phyloP scores from a whole-genome alignment of 225 moss, liverwort and hornwort species.

The Sphagnum contortum region DNA sequence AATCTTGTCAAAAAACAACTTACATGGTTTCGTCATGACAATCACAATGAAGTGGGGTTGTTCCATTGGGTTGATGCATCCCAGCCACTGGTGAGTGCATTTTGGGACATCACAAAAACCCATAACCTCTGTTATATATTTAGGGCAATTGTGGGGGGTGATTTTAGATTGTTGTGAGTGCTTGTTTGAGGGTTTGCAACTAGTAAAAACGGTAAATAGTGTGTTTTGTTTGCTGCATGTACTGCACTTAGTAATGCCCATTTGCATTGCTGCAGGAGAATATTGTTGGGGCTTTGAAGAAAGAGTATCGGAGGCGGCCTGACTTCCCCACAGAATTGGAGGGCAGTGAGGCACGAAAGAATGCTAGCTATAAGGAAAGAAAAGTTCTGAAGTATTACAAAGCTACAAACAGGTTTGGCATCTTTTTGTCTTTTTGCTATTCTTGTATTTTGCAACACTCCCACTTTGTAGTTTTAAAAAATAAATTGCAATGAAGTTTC shows the following conservation, averaged over 20 bases:
- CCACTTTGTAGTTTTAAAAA: not conserved
- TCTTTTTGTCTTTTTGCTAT: not conserved
- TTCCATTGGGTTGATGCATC: constrained; percentile 77
- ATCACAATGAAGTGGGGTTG: constrained; percentile 32
- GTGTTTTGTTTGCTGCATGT: not conserved
- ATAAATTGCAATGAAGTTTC: too few relatives aligned
- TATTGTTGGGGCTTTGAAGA: constrained; percentile 48
- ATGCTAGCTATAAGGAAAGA: constrained; percentile 37
- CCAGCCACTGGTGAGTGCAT: constrained; percentile 39
- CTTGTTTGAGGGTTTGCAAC: not conserved
- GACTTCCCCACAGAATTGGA: constrained; percentile 27
- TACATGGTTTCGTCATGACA: constrained; percentile 74
- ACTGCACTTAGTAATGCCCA: not conserved
- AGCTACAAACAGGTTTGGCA: constrained; percentile 45
- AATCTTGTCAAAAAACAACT: constrained; percentile 80
- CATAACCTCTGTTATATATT: not conserved
- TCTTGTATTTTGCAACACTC: not conserved
- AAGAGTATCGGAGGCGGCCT: constrained; percentile 39
- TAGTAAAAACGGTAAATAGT: not conserved
- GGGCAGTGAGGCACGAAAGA: constrained; percentile 44
- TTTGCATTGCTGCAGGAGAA: constrained; percentile 26
- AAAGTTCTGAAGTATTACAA: constrained; percentile 60
- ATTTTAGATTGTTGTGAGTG: too few relatives aligned
- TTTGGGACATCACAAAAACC: not conserved
- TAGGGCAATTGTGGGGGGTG: too few relatives aligned